Conservation (phyloP, 768 basidiomycete species). For the Gautieria morchelliformis region DNA sequence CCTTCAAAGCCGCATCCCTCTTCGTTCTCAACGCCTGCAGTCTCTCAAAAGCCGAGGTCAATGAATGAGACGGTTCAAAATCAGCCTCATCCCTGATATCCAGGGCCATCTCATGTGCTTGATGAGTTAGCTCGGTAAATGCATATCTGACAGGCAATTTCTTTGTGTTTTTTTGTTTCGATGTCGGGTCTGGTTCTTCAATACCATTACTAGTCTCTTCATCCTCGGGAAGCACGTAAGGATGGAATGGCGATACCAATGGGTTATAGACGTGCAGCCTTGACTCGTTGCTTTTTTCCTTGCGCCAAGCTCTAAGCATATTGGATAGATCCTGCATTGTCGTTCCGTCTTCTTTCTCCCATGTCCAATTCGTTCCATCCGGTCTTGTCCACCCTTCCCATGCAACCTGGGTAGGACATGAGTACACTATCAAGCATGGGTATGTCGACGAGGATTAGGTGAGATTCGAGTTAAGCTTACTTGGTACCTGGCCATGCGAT, state of each 20-base stretch:
- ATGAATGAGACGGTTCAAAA: neutral
- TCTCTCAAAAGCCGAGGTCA: neutral
- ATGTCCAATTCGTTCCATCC: constrained; percentile 4
- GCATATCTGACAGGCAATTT: neutral
- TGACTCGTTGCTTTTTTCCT: neutral
- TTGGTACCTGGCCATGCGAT: neutral
- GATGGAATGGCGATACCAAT: neutral
- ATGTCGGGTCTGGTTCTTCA: neutral
- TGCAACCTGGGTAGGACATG: neutral
- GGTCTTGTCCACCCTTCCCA: constrained; percentile 1
- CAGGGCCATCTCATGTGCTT: neutral
- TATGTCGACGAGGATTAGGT: neutral
- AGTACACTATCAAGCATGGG: neutral
- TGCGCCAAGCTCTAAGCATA: neutral
- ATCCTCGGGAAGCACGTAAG: neutral
- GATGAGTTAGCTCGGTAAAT: constrained; percentile 5
- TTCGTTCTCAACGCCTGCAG: neutral
- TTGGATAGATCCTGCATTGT: constrained; percentile 2
- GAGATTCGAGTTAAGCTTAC: neutral
- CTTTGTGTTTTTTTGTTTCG: neutral
- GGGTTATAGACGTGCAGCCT: neutral
- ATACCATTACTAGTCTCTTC: neutral
- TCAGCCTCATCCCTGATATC: neutral
- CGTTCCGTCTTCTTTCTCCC: constrained; percentile 1
- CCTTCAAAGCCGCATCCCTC: neutral